Conservation (phyloP, 169 alveolate genomes). For the Plasmodium coatneyi region DNA sequence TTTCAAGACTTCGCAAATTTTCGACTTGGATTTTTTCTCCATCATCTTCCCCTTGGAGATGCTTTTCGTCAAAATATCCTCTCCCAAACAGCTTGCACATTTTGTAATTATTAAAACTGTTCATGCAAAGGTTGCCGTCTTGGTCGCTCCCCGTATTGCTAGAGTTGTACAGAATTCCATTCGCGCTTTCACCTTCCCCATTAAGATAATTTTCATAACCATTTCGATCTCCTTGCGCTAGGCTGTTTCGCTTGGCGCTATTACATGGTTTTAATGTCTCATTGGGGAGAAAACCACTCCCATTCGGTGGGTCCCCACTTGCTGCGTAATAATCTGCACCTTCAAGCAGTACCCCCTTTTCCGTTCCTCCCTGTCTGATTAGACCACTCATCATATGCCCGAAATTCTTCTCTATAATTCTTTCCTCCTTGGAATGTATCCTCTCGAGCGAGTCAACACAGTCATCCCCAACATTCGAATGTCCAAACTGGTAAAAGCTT, state of each 20-base stretch:
- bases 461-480: slow-evolving; percentile 1
- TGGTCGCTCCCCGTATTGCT: slow-evolving; percentile 1
- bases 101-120: background rate
- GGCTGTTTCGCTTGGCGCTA: background rate
- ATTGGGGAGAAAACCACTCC: background rate
- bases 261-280: background rate
- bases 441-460: background rate
- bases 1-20: slow-evolving; percentile 21
- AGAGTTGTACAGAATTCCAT: background rate
- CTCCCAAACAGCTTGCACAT: background rate
- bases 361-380: background rate
- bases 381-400: background rate
- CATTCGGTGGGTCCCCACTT: background rate
- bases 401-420: background rate
- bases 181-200: background rate
- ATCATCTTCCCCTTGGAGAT: background rate
- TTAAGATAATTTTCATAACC: background rate
- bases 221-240: background rate
- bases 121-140: background rate
- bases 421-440: slow-evolving; percentile 12
- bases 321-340: background rate
- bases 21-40: background rate
- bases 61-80: background rate
- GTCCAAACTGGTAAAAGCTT: background rate
- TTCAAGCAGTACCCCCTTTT: background rate